Evolutionary conservation across 768 basidiomycete genomes (phyloP).

Genomic region (Hypsizygus marmoreus): DNA sequence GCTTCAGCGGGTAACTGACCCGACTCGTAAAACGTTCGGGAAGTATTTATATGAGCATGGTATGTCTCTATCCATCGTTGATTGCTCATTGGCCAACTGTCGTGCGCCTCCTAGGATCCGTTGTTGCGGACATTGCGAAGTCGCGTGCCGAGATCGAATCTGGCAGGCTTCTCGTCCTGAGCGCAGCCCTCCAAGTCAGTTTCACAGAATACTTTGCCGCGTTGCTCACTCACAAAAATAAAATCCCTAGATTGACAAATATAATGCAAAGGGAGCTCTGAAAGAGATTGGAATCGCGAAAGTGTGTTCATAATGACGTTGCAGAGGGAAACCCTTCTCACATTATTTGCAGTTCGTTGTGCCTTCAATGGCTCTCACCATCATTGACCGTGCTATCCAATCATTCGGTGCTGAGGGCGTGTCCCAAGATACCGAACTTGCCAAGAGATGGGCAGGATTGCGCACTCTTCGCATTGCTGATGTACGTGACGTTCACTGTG

Average conservation of each 20-base stretch:
- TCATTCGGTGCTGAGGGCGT: slow-evolving; percentile 96
- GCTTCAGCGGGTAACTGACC: slow-evolving; percentile 92
- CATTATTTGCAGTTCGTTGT: slow-evolving; percentile 74
- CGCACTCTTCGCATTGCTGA: slow-evolving; percentile 89
- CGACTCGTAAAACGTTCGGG: slow-evolving; percentile 89
- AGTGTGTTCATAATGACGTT: slow-evolving; percentile 40
- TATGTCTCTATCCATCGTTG: slow-evolving; percentile 26
- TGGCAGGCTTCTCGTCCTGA: slow-evolving; percentile 84
- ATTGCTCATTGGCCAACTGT: too few species aligned
- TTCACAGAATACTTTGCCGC: slow-evolving; percentile 7
- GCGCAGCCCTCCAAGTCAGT: slow-evolving; percentile 81
- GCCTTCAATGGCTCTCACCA: slow-evolving; percentile 83
- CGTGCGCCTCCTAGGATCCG: slow-evolving; percentile 57
- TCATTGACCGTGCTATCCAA: slow-evolving; percentile 97
- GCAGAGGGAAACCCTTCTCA: background rate
- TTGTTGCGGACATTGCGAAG: slow-evolving; percentile 88
- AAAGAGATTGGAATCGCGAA: slow-evolving; percentile 99
- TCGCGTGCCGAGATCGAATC: slow-evolving; percentile 93
- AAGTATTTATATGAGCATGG: slow-evolving; percentile 92
- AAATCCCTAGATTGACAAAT: slow-evolving; percentile 74
- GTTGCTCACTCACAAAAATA: background rate
- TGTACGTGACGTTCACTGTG: slow-evolving; percentile 51
- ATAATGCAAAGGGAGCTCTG: slow-evolving; percentile 89
- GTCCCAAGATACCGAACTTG: slow-evolving; percentile 85
- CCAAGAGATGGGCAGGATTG: slow-evolving; percentile 73